Percentiles rank a stretch among this genome's conserved stretches.
Conservation (phyloP, 2,329 filamentous ascomycete genomes). For the Penicillium sp. region DNA sequence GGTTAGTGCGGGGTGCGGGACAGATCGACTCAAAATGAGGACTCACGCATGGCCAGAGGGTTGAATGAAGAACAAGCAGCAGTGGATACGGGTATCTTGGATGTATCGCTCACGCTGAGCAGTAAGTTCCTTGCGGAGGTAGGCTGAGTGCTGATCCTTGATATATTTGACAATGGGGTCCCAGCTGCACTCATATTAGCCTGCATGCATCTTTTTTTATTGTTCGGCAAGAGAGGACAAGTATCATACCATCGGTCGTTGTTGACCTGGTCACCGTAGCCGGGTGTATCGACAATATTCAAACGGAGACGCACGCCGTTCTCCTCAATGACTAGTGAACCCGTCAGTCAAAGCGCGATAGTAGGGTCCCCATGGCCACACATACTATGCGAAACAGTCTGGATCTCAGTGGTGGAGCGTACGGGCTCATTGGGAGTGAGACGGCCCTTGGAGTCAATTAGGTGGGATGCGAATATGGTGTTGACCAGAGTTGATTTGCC, state of each 20-base stretch:
- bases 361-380: conserved; percentile 10
- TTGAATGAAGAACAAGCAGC: conserved; percentile 99
- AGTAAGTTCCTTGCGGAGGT: conserved; percentile 97
- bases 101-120: conserved; percentile 99
- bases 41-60: conserved; percentile 82
- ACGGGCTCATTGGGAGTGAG: conserved; percentile 87
- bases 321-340: conserved; percentile 75
- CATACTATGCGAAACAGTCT: conserved; percentile 83
- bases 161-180: conserved; percentile 99
- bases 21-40: background rate
- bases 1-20: background rate
- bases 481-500: conserved; percentile 99
- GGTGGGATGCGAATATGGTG: conserved; percentile 98
- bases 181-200: conserved; percentile 56
- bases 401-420: conserved; percentile 94
- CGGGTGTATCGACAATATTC: conserved; percentile 98
- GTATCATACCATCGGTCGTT: conserved; percentile 78
- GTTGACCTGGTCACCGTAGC: conserved; percentile 98
- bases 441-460: conserved; percentile 98
- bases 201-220: background rate
- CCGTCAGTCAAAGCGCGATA: conserved; percentile 16
- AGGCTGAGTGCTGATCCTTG: conserved; percentile 99
- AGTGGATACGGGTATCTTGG: conserved; percentile 98
- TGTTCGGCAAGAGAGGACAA: background rate
- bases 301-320: conserved; percentile 95